Conservation (phyloP, 1,284 basidiomycete species). For the Leccinum solheimii region DNA sequence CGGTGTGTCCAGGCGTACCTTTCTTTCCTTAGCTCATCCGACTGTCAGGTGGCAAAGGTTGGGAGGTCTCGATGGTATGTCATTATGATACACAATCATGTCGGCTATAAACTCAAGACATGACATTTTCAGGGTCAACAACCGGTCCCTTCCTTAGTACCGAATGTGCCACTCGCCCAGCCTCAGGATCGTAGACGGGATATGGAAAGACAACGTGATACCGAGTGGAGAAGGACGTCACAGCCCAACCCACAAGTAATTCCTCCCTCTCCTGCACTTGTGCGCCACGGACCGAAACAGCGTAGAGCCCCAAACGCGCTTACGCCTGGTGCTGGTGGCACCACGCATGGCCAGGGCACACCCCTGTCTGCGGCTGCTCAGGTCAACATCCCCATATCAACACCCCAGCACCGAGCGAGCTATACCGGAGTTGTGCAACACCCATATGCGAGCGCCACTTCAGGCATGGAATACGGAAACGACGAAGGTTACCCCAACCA, state of each 20-base stretch:
- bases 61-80: constrained; percentile 83
- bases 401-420: constrained; percentile 47
- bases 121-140: constrained; percentile 49
- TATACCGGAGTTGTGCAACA: constrained; percentile 50
- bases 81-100: constrained; percentile 3
- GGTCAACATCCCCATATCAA: constrained; percentile 64
- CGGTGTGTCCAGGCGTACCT: constrained; percentile 53
- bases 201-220: constrained; percentile 50
- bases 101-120: constrained; percentile 17
- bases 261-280: constrained; percentile 74
- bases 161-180: constrained; percentile 48
- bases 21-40: constrained; percentile 10
- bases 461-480: constrained; percentile 55
- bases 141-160: constrained; percentile 61
- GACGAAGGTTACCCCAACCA: constrained; percentile 52
- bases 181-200: constrained; percentile 61
- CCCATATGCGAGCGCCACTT: constrained; percentile 61
- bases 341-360: constrained; percentile 53
- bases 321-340: constrained; percentile 48
- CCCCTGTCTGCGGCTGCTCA: constrained; percentile 73
- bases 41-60: constrained; percentile 80
- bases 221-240: constrained; percentile 46
- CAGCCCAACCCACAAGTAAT: constrained; percentile 56
- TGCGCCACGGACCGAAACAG: constrained; percentile 69
- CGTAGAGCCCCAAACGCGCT: constrained; percentile 58